A percentile compares a stretch with the other conserved stretches of the same genome.
These are phyloP conservation scores for Paramyrothecium sp. DNA, from an alignment of 2,329 filamentous ascomycete species.

Conservation along the genomic window DNA sequence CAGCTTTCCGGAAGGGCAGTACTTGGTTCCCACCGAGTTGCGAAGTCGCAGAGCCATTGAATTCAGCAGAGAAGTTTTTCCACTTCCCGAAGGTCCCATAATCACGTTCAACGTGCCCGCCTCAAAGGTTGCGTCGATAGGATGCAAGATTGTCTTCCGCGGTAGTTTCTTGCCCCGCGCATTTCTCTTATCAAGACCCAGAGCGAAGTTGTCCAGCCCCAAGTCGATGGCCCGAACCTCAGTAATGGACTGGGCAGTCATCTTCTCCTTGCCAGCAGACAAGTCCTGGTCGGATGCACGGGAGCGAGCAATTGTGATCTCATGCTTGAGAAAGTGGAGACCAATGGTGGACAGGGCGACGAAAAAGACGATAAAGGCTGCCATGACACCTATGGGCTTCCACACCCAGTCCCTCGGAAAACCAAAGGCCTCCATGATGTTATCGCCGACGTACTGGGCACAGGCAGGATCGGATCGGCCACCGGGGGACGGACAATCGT, in stretches of 20 bases:
- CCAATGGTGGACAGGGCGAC: slow-evolving; percentile 59
- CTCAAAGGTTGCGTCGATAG: slow-evolving; percentile 64
- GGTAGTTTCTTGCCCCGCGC: slow-evolving; percentile 49
- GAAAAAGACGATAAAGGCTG: slow-evolving; percentile 64
- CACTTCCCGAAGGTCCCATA: slow-evolving; percentile 77
- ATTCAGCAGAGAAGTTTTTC: slow-evolving; percentile 74
- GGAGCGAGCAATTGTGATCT: slow-evolving; percentile 68
- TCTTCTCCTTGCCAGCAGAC: slow-evolving; percentile 70
- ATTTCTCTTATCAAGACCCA: slow-evolving; percentile 63
- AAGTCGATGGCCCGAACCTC: slow-evolving; percentile 63
- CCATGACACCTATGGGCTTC: slow-evolving; percentile 61
- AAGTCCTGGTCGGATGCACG: slow-evolving; percentile 58
- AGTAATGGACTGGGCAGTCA: slow-evolving; percentile 50
- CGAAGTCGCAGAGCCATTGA: slow-evolving; percentile 68
- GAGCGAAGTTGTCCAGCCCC: slow-evolving; percentile 59
- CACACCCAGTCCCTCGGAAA: slow-evolving; percentile 67
- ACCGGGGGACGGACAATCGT: slow-evolving; percentile 65
- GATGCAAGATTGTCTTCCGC: slow-evolving; percentile 61
- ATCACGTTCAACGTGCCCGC: slow-evolving; percentile 72
- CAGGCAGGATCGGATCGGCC: slow-evolving; percentile 65
- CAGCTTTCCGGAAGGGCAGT: slow-evolving; percentile 60
- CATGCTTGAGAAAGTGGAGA: slow-evolving; percentile 62
- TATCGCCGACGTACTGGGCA: slow-evolving; percentile 65
- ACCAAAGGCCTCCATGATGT: slow-evolving; percentile 67
- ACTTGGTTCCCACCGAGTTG: slow-evolving; percentile 60